Evolutionary conservation across 73 alveolate species (phyloP).

Genomic region (Paramecium sexaurelia): DNA sequence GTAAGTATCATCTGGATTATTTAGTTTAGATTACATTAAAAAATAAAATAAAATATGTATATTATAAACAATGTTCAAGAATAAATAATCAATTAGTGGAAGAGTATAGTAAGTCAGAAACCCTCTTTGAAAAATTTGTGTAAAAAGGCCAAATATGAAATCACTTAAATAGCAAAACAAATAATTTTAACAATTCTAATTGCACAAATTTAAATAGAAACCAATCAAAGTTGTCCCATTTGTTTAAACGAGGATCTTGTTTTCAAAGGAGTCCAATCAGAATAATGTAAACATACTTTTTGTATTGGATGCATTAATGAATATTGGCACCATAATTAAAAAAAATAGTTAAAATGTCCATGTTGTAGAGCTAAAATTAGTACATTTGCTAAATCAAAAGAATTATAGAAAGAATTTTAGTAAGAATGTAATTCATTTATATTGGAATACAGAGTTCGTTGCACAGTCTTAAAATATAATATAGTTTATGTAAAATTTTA

Average conservation of each 20-base stretch:
- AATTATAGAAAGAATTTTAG: neutral
- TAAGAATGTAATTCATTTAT: neutral
- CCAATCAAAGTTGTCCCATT: conserved; percentile 1
- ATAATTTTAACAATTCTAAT: conserved; percentile 4
- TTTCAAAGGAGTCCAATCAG: neutral
- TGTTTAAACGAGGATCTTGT: conserved; percentile 14
- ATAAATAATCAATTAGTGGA: neutral
- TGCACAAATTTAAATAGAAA: neutral
- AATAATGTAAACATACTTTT: conserved; percentile 37
- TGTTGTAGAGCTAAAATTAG: conserved; percentile 38
- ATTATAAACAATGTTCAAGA: neutral
- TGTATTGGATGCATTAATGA: neutral
- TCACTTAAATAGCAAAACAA: neutral
- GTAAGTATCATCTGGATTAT: conserved; percentile 17
- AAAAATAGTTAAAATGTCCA: conserved; percentile 40
- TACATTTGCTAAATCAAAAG: neutral
- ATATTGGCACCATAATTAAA: conserved; percentile 35
- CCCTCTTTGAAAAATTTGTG: neutral
- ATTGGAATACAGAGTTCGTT: neutral
- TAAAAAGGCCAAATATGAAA: neutral
- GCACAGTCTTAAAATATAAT: neutral
- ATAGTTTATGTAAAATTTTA: neutral
- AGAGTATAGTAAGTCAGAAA: neutral
- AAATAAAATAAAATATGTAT: neutral
- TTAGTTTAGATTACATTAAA: conserved; percentile 31